Conservation (phyloP, 2,329 filamentous ascomycete species). For the Helotiales sp. region DNA sequence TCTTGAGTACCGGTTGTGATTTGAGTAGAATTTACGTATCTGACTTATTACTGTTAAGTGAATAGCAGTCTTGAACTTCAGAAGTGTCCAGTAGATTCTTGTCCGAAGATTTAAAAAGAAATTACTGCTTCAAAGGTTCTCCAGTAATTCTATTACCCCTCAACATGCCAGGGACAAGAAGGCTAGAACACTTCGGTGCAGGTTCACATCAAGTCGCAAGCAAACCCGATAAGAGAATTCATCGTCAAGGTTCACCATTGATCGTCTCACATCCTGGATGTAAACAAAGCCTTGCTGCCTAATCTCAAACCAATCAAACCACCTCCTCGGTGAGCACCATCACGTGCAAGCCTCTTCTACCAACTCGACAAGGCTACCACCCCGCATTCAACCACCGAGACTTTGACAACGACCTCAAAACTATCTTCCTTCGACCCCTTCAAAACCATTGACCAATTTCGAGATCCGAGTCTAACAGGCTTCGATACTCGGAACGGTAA, state of each 20-base stretch:
- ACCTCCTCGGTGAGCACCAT: neutral
- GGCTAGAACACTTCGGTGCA: too few species aligned
- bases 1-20: too few species aligned
- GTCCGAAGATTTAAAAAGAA: too few species aligned
- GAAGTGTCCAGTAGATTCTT: too few species aligned
- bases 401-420: neutral
- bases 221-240: neutral
- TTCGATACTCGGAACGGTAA: too few species aligned
- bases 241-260: neutral
- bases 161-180: too few species aligned
- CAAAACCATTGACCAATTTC: neutral
- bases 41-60: too few species aligned
- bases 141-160: too few species aligned
- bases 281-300: constrained; percentile 1
- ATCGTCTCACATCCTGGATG: neutral
- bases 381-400: neutral
- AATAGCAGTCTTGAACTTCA: too few species aligned
- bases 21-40: too few species aligned
- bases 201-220: neutral
- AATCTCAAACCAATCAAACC: neutral
- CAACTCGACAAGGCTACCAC: neutral
- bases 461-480: neutral
- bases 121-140: too few species aligned
- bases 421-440: neutral
- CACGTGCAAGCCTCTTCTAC: neutral